phyloP scores from a whole-genome alignment of 225 moss, liverwort and hornwort species.

The Anthoceros angustus region DNA sequence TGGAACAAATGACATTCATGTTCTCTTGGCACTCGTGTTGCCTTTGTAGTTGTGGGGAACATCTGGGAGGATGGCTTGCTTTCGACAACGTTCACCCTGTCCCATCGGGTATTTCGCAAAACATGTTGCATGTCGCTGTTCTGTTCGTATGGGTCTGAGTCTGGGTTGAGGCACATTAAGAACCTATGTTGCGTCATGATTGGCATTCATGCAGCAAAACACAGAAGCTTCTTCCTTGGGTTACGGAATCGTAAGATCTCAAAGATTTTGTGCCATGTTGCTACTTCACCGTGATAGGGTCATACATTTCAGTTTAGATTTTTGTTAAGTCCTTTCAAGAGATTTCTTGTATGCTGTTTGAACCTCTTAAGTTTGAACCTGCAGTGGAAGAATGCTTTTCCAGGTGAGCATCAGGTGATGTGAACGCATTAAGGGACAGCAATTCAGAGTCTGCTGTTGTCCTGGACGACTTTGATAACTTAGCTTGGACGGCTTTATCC shows the following conservation, averaged over 20 bases:
- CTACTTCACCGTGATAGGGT: background rate
- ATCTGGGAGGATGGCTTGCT: conserved; percentile 88
- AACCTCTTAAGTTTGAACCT: conserved; percentile 9
- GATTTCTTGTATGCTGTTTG: background rate
- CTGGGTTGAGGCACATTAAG: background rate
- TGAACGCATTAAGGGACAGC: conserved; percentile 78
- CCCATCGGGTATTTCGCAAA: conserved; percentile 49
- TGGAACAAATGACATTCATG: conserved; percentile 84
- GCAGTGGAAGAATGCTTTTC: conserved; percentile 94
- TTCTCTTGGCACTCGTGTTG: conserved; percentile 93
- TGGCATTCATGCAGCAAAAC: too few relatives aligned
- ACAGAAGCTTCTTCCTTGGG: too few relatives aligned
- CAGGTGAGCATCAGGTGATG: conserved; percentile 77
- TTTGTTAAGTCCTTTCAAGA: background rate
- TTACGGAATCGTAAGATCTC: background rate
- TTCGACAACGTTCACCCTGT: conserved; percentile 94
- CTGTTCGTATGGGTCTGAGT: background rate
- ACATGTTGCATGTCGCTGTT: background rate
- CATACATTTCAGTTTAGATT: background rate
- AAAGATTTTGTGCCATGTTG: background rate
- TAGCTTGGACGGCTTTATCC: conserved; percentile 43
- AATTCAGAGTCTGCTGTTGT: conserved; percentile 90
- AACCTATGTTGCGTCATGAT: too few relatives aligned
- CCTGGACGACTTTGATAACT: conserved; percentile 65
- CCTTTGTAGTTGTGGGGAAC: conserved; percentile 85